Evolutionary conservation across 106 monocot genomes (phyloP), one percentile per base, ranked within the genome.

Genomic region (Gastrodia elata): DNA sequence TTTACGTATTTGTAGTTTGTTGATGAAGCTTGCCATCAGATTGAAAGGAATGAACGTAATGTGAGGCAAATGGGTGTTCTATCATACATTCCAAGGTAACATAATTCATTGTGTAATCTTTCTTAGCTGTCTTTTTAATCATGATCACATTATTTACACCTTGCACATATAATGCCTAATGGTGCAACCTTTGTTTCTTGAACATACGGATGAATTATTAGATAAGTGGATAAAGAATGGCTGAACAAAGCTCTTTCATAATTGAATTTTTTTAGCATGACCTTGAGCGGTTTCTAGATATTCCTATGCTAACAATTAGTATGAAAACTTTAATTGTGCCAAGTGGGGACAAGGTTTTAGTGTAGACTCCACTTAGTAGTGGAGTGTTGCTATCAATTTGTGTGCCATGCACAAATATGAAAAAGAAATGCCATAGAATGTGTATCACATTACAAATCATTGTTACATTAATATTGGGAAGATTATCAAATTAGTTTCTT

Each of bases 21-120:
- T 75, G 93, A 99, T 76, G 98, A 98, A 77, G 93, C 98, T 68
- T 98, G 98, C 58, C 88, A 91, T 82, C 98, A 93, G 70, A 88
- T 98, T 76, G 98, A 93, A 80, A 83, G 84, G 72, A 93, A 93
- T 75, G 98, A 93, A 75, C 86, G 93, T 11, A 98, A 83, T 77
- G 78, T 87, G 28, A 79, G 88, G 27, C 93, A 91, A 82, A 80
- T 87, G 40, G 98, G 91, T 61, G 87, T 93, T 59, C 75, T 93
- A 38, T 84, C 93, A 20, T 98, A 98, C 72, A 93, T 98, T 68
- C 88, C 93, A 37, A 93, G 91, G 98, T 98, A 61, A 27, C 27
- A 8, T 61, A 30, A 61, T 3, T 13, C 10, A 61, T 30, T 76
- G 61, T 43, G 46, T 0, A 18, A 30, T 13, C 1, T 61, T 61